Percentiles rank a stretch among this genome's conserved stretches.
These are phyloP conservation scores for Paecilomyces sp. DNA, from an alignment of 2,329 filamentous ascomycete species.

Conservation along the genomic window DNA sequence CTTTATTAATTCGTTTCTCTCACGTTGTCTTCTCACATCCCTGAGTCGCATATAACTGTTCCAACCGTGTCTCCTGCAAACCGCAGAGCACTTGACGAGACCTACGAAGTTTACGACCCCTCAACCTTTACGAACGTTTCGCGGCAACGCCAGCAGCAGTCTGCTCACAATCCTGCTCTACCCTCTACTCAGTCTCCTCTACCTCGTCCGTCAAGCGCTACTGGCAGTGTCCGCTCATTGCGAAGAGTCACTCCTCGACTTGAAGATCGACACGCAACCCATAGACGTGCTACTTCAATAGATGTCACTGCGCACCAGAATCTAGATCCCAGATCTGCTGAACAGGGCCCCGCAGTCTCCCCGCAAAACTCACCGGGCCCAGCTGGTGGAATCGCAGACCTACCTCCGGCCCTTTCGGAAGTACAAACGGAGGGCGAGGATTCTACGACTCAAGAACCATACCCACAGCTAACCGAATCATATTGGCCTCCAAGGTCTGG, in stretches of 20 bases:
- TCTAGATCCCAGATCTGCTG: conserved; percentile 23
- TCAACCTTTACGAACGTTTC: conserved; percentile 35
- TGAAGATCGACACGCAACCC: conserved; percentile 35
- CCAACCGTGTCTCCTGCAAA: conserved; percentile 38
- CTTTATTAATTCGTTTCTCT: conserved; percentile 10
- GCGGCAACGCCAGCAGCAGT: conserved; percentile 43
- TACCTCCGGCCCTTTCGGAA: conserved; percentile 26
- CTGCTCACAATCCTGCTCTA: conserved; percentile 33
- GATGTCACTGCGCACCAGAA: conserved; percentile 29
- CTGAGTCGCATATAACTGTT: conserved; percentile 14
- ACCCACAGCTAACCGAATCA: conserved; percentile 32
- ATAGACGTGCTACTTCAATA: conserved; percentile 37
- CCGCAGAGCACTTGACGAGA: conserved; percentile 42
- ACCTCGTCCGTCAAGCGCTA: conserved; percentile 46
- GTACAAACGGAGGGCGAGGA: conserved; percentile 24
- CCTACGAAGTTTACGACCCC: conserved; percentile 48
- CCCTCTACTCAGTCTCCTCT: conserved; percentile 31
- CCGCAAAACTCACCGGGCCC: conserved; percentile 15
- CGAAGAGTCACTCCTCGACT: conserved; percentile 46
- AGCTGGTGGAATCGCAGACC: conserved; percentile 12
- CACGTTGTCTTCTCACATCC: conserved; percentile 28
- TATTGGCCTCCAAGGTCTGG: conserved; percentile 45
- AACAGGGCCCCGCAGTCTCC: conserved; percentile 19
- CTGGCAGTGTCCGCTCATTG: conserved; percentile 45
- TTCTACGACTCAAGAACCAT: conserved; percentile 24